Base-by-base conservation (phyloP, 805 yeast species). In the Ogataea glucozyma region DNA sequence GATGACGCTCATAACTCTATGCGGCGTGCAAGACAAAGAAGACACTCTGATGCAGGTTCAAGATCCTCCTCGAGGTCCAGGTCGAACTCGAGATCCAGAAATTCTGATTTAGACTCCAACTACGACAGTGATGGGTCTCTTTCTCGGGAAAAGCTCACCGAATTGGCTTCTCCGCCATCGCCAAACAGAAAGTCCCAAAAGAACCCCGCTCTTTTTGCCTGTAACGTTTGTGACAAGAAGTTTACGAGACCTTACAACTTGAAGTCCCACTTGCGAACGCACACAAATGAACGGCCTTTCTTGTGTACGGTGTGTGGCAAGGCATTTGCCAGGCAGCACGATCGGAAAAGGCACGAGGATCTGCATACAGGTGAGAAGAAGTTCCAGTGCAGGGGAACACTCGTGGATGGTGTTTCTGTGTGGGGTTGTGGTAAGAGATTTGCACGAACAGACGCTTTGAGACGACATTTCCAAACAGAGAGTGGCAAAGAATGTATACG, bases 231-330 rank as follows among this genome's bases (percentile, higher is more conserved):
- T 65, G 89, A 81, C 30, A 89, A 88, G 64, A 70, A 83, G 37
- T 91, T 91, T 61, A 91, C 98, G 2, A 69, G 98, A 42, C 96
- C 97, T 0, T 93, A 93, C 63, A 93, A 93, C 60, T 70, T 91
- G 52, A 88, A 91, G 53, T 87, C 96, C 0, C 99, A 91, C 65
- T 69, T 86, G 58, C 71, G 97, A 45, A 91, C 98, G 0, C 99
- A 87, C 61, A 85, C 95, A 0, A 85, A 85, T 58, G 95, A 86
- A 57, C 67, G 89, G 40, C 95, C 93, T 5, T 86, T 78, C 56
- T 71, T 78, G 6, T 86, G 95, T 63, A 69, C 75, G 11, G 72
- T 77, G 3, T 86, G 95, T 65, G 88, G 88, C 4, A 85, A 85
- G 60, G 86, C 90, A 1, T 86, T 86, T 70, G 90, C 90, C 5